phyloP scores from a whole-genome alignment of 2,329 filamentous ascomycete genomes.

The Conoideocrella luteorostrata region DNA sequence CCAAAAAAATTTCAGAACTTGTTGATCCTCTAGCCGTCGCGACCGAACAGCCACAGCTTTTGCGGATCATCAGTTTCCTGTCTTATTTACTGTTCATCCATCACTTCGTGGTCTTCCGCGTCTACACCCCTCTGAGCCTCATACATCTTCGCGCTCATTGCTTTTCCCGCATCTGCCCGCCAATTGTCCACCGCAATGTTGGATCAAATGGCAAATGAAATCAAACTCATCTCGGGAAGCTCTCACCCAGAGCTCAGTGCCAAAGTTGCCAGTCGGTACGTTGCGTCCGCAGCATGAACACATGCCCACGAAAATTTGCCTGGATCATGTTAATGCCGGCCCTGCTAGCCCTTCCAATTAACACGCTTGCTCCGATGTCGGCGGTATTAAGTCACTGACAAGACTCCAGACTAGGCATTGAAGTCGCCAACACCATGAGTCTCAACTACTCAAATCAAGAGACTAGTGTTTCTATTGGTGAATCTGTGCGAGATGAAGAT shows the following conservation, averaged over 20 bases:
- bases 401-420: constrained; percentile 59
- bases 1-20: too few species aligned
- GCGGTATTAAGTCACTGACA: constrained; percentile 16
- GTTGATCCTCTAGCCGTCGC: too few species aligned
- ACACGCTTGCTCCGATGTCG: constrained; percentile 10
- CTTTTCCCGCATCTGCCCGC: background rate
- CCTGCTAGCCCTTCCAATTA: too few species aligned
- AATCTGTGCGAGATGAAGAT: constrained; percentile 95
- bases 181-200: constrained; percentile 23
- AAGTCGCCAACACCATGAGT: constrained; percentile 72
- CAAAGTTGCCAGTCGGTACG: constrained; percentile 38
- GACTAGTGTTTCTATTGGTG: constrained; percentile 86
- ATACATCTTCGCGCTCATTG: background rate
- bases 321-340: too few species aligned
- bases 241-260: constrained; percentile 42
- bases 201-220: constrained; percentile 45
- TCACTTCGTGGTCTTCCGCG: too few species aligned
- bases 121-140: constrained; percentile 3
- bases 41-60: too few species aligned
- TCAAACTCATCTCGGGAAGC: constrained; percentile 45
- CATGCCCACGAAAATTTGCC: too few species aligned
- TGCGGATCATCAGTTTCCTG: too few species aligned
- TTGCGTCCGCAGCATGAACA: too few species aligned
- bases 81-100: too few species aligned
- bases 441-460: constrained; percentile 84